Evolutionary conservation across 176 grass and related monocot species (phyloP), one percentile per base, ranked within the genome.

Genomic region (Oryza rufipogon): DNA sequence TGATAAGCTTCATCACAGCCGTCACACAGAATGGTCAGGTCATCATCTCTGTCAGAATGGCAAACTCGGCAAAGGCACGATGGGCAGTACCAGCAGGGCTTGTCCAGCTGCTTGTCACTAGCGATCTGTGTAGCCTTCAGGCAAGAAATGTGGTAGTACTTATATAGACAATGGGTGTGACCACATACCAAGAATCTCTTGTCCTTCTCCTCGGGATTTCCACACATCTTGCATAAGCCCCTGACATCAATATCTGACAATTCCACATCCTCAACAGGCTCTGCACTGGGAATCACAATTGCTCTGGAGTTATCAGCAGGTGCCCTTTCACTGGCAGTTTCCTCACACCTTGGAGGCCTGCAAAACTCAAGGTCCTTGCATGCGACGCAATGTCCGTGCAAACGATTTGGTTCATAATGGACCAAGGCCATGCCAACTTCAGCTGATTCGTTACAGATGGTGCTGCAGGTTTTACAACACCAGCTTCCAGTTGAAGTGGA

Each of bases 1-100:
- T 95, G 96, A 60, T 91, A 98, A 39, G 95, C 91, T 70, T 91
- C 91, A 26, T 98, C 91, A 30, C 96, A 98, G 22, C 87, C 83
- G 63, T 98, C 96, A 9, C 96, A 98, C 54, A 98, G 60, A 75
- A 98, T 90, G 73, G 94, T 91, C 76, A 85, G 70, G 69, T 91
- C 72, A 83, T 95, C 92, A 66, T 98, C 93, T 87, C 86, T 91
- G 69, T 98, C 89, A 33, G 73, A 85, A 48, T 84, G 81, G 67
- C 96, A 98, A 80, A 73, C 89, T 80, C 91, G 75, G 56, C 96
- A 98, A 48, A 98, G 87, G 78, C 96, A 98, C 76, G 89, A 95
- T 46, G 96, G 93, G 84, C 96, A 98, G 74, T 91, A 98, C 96
- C 93, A 95, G 83, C 80, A 87, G 1, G 82, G 61, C 68, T 76